Evolutionary conservation across 768 basidiomycete genomes (phyloP), one percentile per base, ranked within the genome.

Genomic region (Boletus pseudo-olivaceus): DNA sequence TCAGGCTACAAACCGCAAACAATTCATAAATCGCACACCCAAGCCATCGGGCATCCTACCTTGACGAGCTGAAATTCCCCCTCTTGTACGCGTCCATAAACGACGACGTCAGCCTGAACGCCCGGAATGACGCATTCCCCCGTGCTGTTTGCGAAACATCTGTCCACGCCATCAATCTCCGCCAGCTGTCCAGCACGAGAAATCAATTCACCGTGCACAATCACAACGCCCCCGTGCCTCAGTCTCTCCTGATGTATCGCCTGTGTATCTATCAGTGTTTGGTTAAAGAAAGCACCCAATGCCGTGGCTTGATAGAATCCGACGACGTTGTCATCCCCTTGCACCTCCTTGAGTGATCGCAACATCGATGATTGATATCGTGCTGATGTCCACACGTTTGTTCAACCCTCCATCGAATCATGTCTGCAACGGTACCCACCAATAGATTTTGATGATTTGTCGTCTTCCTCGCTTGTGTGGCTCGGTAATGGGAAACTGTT

Each of bases 261-360:
- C 69, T 91, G 90, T 8, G 88, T 85, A 61, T 94, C 90, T 44
- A 93, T 77, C 46, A 93, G 69, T 8, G 81, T 79, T 68, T 91
- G 90, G 65, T 83, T 90, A 71, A 88, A 88, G 69, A 93, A 93
- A 5, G 90, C 88, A 40, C 91, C 91, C 37, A 92, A 78, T 9
- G 85, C 83, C 27, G 87, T 92, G 41, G 90, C 89, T 66, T 96
- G 92, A 75, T 98, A 98, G 72, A 96, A 93, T 37, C 95, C 95
- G 51, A 97, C 88, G 33, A 94, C 83, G 59, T 86, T 92, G 72
- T 96, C 93, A 64, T 95, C 93, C 35, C 86, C 84, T 64, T 90
- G 88, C 51, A 95, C 93, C 69, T 95, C 93, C 66, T 91, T 90
- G 66, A 98, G 77, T 23, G 89, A 87, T 52, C 89, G 84, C 43